Percentiles rank a stretch among this genome's conserved stretches.
These are phyloP conservation scores for Betula pendula DNA, from an alignment of 306 rosid genomes.

Conservation along the genomic window DNA sequence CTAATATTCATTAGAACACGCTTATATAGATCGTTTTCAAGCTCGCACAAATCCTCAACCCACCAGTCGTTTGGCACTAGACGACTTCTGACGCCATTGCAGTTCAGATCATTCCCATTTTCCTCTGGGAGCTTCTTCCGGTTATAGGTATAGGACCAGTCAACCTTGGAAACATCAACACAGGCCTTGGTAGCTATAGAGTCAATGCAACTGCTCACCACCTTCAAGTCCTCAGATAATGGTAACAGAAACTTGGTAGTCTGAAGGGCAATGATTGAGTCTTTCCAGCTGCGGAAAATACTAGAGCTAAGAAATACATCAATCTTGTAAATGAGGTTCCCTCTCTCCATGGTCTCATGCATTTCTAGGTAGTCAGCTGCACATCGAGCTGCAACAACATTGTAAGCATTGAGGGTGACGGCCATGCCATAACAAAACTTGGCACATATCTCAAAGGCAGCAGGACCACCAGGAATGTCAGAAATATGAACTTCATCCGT, in stretches of 20 bases:
- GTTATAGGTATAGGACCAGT: constrained; percentile 93
- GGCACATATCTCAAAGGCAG: constrained; percentile 91
- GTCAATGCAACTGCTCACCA: constrained; percentile 69
- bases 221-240: constrained; percentile 70
- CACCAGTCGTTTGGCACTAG: constrained; percentile 95
- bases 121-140: constrained; percentile 84
- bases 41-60: constrained; percentile 96
- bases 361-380: constrained; percentile 95
- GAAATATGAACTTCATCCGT: constrained; percentile 61
- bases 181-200: constrained; percentile 77
- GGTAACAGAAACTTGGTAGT: constrained; percentile 65
- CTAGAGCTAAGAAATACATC: constrained; percentile 91
- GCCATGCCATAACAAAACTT: constrained; percentile 96
- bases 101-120: constrained; percentile 59
- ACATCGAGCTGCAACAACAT: constrained; percentile 70
- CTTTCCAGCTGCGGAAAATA: constrained; percentile 97
- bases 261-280: constrained; percentile 93
- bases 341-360: constrained; percentile 85
- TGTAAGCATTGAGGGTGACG: constrained; percentile 90
- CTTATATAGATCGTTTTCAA: constrained; percentile 75
- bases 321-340: constrained; percentile 90
- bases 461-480: constrained; percentile 86
- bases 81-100: constrained; percentile 59
- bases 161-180: constrained; percentile 74
- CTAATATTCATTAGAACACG: constrained; percentile 61